Evolutionary conservation across 345 rosid genomes (phyloP), one percentile per base, ranked within the genome.

Genomic region (Draba incana): DNA sequence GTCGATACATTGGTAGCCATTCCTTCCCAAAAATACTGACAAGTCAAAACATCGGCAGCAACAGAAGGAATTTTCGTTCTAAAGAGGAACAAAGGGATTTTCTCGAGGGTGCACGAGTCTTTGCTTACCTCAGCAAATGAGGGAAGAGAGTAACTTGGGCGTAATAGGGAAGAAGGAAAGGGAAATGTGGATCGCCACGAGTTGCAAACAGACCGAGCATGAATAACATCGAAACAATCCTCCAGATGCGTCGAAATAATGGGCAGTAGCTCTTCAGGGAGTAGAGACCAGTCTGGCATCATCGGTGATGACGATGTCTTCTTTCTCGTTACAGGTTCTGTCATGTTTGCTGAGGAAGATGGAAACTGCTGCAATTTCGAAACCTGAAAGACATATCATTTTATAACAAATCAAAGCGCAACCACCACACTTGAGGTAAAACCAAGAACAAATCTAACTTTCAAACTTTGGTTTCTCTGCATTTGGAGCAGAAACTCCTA

Each of bases 131-230:
- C 10, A 0, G 33, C 7, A 20, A 16, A 20, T 0, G 38, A 0
- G 8, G 64, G 56, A 23, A 68, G 16, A 33, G 47, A n/a, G 37
- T 58, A 57, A 11, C 48, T 38, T 6, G n/a, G 41, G 25, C 74
- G 52, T 70, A 42, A 30, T 0, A 60, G 4, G 16, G 2, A 20
- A 30, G 9, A 3, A 42, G 67, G 68, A 23, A 60, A 70, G 0
- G 53, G 67, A 6, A 60, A 9, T 0, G 12, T 1, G 6, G 74
- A 70, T 61, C 68, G 27, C 68, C 74, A 70, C 6, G 13, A 43
- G 28, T 1, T 16, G 46, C 68, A 70, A 61, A 70, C 53, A 50
- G 60, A 70, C 3, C 68, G 67, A 41, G 35, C 61, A 23, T 61
- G 67, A 51, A 70, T 4, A 13, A 51, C 4, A 10, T 61, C 46